Evolutionary conservation across 1,139 yeast species (phyloP), one percentile per base, ranked within the genome.

Genomic region (Saccharomyces hybrid): DNA sequence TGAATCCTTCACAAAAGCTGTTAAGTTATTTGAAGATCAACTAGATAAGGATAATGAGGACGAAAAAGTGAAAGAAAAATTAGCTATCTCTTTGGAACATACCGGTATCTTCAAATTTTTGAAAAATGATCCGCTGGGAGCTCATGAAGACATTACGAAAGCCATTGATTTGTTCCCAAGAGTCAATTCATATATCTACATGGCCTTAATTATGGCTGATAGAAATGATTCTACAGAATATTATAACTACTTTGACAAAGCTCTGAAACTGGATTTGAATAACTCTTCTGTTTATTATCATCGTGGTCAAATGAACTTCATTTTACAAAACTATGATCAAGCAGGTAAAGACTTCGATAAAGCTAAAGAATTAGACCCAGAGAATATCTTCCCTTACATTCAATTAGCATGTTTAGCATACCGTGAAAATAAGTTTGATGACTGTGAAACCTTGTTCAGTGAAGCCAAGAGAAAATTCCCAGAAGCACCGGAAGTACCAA

Each of bases 331-430:
- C 62, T 82, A 87, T 67, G 75, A 75, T 48, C 78, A 83, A 60
- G 98, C 99, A 47, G 81, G 84, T 66, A 75, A 73, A 51, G 83
- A 88, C 72, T 95, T 90, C 70, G 81, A 81, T 65, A 85, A 84
- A 73, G 87, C 96, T 51, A 83, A 84, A 67, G 81, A 80, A 60
- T 77, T 81, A 66, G 88, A 89, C 74, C 85, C 87, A 54, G 75
- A 79, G 26, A 93, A 89, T 70, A 84, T 90, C 57, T 88, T 84
- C 68, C 85, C 97, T 52, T 87, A 85, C 73, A 88, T 95, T 66
- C 99, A 93, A 78, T 78, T 88, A 63, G 98, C 97, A 48, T 95
- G 97, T 72, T 82, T 91, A 62, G 83, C 87, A 58, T 91, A 91
- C 80, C 89, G 93, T 76, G 82, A 83, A 69, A 91, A 91, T 53